These are phyloP conservation scores for Alectoria sarmentosa DNA, from an alignment of 495 filamentous ascomycete genomes.

Conservation along the genomic window DNA sequence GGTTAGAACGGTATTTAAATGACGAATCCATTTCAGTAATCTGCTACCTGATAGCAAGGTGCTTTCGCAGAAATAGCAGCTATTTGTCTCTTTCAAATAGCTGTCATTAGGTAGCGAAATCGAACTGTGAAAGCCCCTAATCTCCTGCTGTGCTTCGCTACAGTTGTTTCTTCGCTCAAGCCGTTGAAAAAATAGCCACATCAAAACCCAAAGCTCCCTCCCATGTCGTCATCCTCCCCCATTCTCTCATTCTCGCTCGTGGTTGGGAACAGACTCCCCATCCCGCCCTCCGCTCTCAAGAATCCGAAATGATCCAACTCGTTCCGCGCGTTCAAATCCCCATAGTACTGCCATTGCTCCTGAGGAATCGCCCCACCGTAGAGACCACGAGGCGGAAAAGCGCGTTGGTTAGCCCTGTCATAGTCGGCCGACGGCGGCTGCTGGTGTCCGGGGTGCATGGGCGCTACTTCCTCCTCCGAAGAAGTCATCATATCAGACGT, in stretches of 20 bases:
- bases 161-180: too few species aligned
- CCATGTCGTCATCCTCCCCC: not conserved
- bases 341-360: not conserved
- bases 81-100: too few species aligned
- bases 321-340: conserved; percentile 3
- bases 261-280: not conserved
- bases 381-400: not conserved
- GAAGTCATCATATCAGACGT: conserved; percentile 15
- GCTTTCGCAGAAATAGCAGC: too few species aligned
- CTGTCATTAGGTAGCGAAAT: too few species aligned
- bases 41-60: too few species aligned
- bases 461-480: not conserved
- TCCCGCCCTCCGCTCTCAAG: not conserved
- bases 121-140: too few species aligned
- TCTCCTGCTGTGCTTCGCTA: too few species aligned
- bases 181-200: not conserved
- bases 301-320: conserved; percentile 15
- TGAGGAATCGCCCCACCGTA: not conserved
- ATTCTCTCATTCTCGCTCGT: not conserved
- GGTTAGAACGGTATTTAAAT: too few species aligned
- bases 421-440: not conserved
- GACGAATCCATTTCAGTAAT: too few species aligned
- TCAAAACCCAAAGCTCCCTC: not conserved
- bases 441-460: not conserved
- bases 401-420: not conserved